Evolutionary conservation across 306 rosid genomes (phyloP).

Genomic region (Trifolium subterraneum): DNA sequence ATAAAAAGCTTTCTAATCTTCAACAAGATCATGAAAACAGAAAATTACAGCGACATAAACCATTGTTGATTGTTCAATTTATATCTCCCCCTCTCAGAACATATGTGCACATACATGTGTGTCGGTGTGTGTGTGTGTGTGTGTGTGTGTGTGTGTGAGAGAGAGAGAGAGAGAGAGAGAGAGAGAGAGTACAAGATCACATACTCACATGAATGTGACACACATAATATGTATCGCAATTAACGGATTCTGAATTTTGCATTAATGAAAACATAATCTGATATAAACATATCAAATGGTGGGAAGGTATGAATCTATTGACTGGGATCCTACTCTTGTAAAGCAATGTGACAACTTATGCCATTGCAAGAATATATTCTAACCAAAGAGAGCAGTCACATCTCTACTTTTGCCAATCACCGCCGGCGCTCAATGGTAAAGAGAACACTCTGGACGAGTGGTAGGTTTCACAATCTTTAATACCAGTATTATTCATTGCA

Average conservation of each 20-base stretch:
- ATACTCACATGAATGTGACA: slow-evolving; percentile 18
- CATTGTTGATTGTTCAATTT: slow-evolving; percentile 5
- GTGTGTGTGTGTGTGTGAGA: too few relatives aligned
- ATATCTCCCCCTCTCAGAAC: slow-evolving; percentile 8
- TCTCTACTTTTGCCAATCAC: slow-evolving; percentile 4
- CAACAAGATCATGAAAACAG: slow-evolving; percentile 16
- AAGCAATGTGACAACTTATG: slow-evolving; percentile 7
- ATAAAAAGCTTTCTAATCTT: slow-evolving; percentile 23
- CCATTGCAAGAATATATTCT: neutral
- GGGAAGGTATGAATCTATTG: slow-evolving; percentile 26
- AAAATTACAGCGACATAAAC: slow-evolving; percentile 17
- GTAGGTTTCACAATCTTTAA: slow-evolving; percentile 23
- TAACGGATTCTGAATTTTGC: slow-evolving; percentile 12
- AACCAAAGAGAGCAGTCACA: slow-evolving; percentile 25
- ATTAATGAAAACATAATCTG: slow-evolving; percentile 4
- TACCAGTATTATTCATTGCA: slow-evolving; percentile 19
- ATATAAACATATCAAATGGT: slow-evolving; percentile 11
- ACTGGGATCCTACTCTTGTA: slow-evolving; percentile 15
- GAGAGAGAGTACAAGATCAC: neutral
- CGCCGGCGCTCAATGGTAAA: neutral
- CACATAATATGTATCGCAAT: neutral
- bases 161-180: neutral
- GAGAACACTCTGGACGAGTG: slow-evolving; percentile 11
- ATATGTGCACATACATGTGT: slow-evolving; percentile 6
- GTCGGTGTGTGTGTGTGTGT: neutral